A percentile compares a stretch with the other conserved stretches of the same genome.
Evolutionary conservation across 345 rosid species (phyloP).

Genomic region (Lagerstroemia speciosa): DNA sequence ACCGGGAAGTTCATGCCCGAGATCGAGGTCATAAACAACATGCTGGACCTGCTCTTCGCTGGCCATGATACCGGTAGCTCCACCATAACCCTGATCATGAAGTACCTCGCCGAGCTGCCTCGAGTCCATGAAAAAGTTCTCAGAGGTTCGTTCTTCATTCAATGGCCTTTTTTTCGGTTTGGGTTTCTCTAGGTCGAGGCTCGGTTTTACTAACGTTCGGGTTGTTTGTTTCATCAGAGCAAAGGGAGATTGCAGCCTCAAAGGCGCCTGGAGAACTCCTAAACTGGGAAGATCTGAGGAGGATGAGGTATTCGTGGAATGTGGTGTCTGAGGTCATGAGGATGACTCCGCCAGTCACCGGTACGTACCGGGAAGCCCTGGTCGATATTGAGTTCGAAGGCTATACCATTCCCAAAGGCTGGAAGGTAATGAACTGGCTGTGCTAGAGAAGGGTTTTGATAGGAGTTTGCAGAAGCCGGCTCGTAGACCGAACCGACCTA

Average conservation of each 20-base stretch:
- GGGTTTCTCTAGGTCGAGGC: too few species aligned
- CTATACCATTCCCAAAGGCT: conserved; percentile 27
- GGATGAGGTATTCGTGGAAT: conserved; percentile 23
- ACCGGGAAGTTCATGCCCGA: conserved; percentile 24
- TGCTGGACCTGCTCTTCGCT: conserved; percentile 19
- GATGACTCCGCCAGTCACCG: conserved; percentile 13
- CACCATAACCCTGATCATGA: conserved; percentile 13
- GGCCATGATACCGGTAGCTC: conserved; percentile 23
- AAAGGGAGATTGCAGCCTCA: conserved; percentile 14
- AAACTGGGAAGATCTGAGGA: conserved; percentile 19
- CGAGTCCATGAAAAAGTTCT: conserved; percentile 15
- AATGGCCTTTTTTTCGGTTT: too few species aligned
- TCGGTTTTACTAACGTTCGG: too few species aligned
- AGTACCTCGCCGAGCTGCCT: conserved; percentile 23
- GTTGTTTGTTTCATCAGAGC: conserved; percentile 12
- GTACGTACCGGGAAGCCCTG: conserved; percentile 21
- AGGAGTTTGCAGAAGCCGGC: too few species aligned
- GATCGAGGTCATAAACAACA: conserved; percentile 23
- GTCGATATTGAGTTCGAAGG: conserved; percentile 19
- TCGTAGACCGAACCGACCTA: too few species aligned
- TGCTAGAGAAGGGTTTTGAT: neutral
- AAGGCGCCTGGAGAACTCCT: conserved; percentile 16
- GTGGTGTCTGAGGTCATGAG: conserved; percentile 23
- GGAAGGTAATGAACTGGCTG: conserved; percentile 13
- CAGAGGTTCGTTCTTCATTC: conserved; percentile 8